Evolutionary conservation across 495 filamentous ascomycete genomes (phyloP), one percentile per base, ranked within the genome.

Genomic region (Neurospora sp.): DNA sequence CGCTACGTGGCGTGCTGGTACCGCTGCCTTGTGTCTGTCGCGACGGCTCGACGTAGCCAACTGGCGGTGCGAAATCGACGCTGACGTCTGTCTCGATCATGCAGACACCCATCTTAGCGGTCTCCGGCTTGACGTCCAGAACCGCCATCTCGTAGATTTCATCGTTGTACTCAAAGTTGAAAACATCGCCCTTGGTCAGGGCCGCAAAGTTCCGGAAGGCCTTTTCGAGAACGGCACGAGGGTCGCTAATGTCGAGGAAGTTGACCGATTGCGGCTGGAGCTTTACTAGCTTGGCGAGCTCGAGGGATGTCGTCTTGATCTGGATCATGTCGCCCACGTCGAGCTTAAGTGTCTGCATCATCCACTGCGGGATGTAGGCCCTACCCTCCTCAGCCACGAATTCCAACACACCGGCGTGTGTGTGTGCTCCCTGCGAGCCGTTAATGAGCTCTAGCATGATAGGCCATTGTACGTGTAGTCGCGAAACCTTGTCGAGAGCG

Each of bases 381-480:
- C 96, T 92, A 38, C 96, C 96, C 81, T 99, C 96, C 80, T 98
- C 96, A 11, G 96, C 96, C 72, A 97, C 94, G 79, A 99, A 99
- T 79, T 99, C 96, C 74, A 99, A 82, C 69, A 98, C 96, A 83
- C 96, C 96, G 8, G 92, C 94, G 83, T 99, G 96, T 31, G 94
- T 93, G 79, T 90, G 89, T 75, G 85, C 90, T 19, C 90, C 90
- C 79, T 90, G 91, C 24, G 90, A 88, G 5, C 94, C 94, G 81
- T 98, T 98, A 72, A 91, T 90, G 39, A 99, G 86, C 88, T 98
- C 94, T 80, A 99, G 95, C 73, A 98, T 88, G 88, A 99, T 96
- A 0, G 96, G 96, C 84, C 97, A 99, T 75, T 96, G 94, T 74
- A 99, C 96, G 82, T 98, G 96, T n/a, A 99, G 85, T 76, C 93